Evolutionary conservation across 1,284 basidiomycete species (phyloP), one percentile per base, ranked within the genome.

Genomic region (Ceratobasidium sp.): DNA sequence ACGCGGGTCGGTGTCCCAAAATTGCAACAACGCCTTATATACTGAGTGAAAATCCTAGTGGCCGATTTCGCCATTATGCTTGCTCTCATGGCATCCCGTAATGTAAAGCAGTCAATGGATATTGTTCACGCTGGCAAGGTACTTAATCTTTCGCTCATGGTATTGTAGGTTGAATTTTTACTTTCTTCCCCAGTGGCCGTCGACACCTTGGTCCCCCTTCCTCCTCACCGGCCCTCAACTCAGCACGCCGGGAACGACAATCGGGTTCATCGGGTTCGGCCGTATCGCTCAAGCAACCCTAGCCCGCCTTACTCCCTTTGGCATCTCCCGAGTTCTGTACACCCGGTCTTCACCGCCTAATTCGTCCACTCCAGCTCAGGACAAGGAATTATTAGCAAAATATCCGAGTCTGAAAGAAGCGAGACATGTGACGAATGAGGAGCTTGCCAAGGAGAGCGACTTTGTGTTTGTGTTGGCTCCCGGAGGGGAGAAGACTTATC

Each of bases 201-300:
- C 84, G 58, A 89, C 89, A 75, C 88, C 88, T 3, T 98, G 96
- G 94, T 86, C 90, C 0, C 97, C 96, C 0, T 95, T 93, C 82
- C 84, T 86, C 11, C 89, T 95, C 79, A 94, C 91, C 79, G 95
- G 95, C 0, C 92, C 91, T 0, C 92, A 95, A 82, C 83, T 94
- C 6, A 91, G 91, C 82, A 84, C 73, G 17, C 76, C 89, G 0
- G 87, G 63, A 28, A 74, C 75, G 3, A 96, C 91, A 1, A 89
- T 92, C 3, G 96, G 96, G 0, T 97, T 99, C 85, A 86, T 98
- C 39, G 97, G 97, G 8, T 98, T 98, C 81, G 97, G 97, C 5
- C 91, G 96, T 60, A 98, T 97, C 80, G 90, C 94, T 0, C 94
- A 95, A 80, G 91, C 91, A 3, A 93, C 91, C 0, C 87, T 96